A percentile compares a stretch with the other conserved stretches of the same genome.
Conservation (phyloP, 805 yeast species). For the Hagleromyces aurorensis region DNA sequence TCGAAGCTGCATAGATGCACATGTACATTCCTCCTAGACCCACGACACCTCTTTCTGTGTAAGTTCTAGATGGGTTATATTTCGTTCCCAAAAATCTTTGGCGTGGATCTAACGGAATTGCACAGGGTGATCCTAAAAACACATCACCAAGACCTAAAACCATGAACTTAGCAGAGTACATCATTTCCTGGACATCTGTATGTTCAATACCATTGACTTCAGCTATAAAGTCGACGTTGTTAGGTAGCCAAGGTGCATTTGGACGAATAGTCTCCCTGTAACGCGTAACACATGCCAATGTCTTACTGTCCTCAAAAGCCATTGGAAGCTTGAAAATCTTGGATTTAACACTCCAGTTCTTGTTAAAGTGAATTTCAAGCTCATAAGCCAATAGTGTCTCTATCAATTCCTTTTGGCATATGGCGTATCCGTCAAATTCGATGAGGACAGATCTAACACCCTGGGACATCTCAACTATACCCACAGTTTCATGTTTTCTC, state of each 20-base stretch:
- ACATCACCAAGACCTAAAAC: conserved; percentile 97
- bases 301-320: conserved; percentile 91
- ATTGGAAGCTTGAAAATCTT: conserved; percentile 80
- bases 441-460: conserved; percentile 93
- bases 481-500: conserved; percentile 52
- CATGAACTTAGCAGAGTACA: conserved; percentile 83
- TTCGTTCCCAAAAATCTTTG: conserved; percentile 88
- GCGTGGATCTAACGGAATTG: conserved; percentile 95
- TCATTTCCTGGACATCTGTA: conserved; percentile 68
- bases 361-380: conserved; percentile 59
- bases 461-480: conserved; percentile 91
- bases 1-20: conserved; percentile 97
- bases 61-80: conserved; percentile 94
- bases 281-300: conserved; percentile 82
- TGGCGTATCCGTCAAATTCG: conserved; percentile 62
- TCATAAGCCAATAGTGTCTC: conserved; percentile 66
- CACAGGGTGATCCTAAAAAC: conserved; percentile 96
- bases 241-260: conserved; percentile 96
- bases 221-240: conserved; percentile 92
- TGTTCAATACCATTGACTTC: conserved; percentile 77
- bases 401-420: conserved; percentile 56
- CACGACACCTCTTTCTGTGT: conserved; percentile 93
- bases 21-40: conserved; percentile 98
- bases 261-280: conserved; percentile 90
- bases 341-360: conserved; percentile 81